Conservation (phyloP, 768 basidiomycete genomes). For the Royoungia palumana region DNA sequence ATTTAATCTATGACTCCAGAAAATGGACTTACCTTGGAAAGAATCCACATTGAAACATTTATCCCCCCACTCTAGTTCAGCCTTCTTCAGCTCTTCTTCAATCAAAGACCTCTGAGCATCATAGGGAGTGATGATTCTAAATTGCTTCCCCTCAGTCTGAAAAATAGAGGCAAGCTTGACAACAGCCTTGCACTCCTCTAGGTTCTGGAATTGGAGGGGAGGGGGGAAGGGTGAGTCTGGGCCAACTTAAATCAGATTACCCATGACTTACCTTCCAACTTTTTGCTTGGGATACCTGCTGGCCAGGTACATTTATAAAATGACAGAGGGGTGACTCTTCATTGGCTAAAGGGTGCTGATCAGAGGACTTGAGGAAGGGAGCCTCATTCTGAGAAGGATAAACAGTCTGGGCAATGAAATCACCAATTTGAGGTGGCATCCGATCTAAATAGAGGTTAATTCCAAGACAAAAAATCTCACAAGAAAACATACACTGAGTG, state of each 20-base stretch:
- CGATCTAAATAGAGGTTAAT: constrained; percentile 49
- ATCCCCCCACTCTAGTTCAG: constrained; percentile 56
- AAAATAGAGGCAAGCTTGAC: constrained; percentile 56
- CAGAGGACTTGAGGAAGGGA: constrained; percentile 46
- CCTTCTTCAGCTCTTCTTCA: constrained; percentile 50
- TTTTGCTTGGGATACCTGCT: constrained; percentile 34
- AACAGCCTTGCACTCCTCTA: constrained; percentile 51
- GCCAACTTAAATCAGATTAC: neutral
- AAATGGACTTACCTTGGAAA: constrained; percentile 60
- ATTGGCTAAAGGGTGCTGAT: constrained; percentile 45
- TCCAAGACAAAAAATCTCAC: neutral
- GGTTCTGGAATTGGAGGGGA: constrained; percentile 46
- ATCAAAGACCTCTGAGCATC: constrained; percentile 63
- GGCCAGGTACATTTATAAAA: constrained; percentile 57
- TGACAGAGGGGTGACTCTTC: constrained; percentile 46
- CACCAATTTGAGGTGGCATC: constrained; percentile 79
- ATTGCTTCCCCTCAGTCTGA: constrained; percentile 46
- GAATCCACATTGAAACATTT: constrained; percentile 77
- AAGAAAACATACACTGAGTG: constrained; percentile 61
- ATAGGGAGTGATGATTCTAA: constrained; percentile 78
- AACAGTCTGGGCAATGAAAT: constrained; percentile 63
- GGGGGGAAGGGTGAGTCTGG: no score
- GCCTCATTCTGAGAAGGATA: constrained; percentile 46
- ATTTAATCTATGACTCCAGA: neutral
- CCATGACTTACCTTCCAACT: constrained; percentile 38